A percentile compares a stretch with the other conserved stretches of the same genome.
Conservation (phyloP, 345 rosid species). For the Bruguiera sexangula region DNA sequence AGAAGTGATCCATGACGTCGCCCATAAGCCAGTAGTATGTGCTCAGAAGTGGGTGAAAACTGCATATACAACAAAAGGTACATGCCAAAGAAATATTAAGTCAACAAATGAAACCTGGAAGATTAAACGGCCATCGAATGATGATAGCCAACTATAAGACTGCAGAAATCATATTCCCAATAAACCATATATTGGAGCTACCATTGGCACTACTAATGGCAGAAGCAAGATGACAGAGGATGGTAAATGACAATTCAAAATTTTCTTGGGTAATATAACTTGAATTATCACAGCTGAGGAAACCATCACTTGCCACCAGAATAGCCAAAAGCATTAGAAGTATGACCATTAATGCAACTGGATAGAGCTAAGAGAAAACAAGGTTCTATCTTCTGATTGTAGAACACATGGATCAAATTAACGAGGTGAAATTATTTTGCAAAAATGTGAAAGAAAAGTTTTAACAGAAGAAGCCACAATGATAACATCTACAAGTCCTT, state of each 20-base stretch:
- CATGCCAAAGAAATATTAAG: constrained; percentile 4
- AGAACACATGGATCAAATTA: background rate
- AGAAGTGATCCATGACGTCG: constrained; percentile 92
- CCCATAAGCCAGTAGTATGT: constrained; percentile 89
- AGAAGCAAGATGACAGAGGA: too few species aligned
- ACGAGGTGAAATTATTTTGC: too few species aligned
- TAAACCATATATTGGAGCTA: too few species aligned
- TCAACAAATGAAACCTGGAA: background rate
- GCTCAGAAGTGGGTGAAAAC: constrained; percentile 98
- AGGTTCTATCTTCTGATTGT: background rate
- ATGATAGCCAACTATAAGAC: background rate
- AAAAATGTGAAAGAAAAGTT: too few species aligned
- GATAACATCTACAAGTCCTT: background rate
- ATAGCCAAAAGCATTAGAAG: background rate
- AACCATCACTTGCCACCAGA: background rate
- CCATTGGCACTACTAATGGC: too few species aligned
- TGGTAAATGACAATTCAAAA: background rate
- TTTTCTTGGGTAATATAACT: background rate
- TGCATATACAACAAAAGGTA: constrained; percentile 37
- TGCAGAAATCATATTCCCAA: too few species aligned
- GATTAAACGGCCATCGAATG: background rate
- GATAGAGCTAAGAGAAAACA: background rate
- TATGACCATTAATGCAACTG: background rate
- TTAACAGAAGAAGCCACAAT: background rate
- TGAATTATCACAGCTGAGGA: background rate